A percentile compares a stretch with the other conserved stretches of the same genome.
Evolutionary conservation across 148 eudicot genomes (phyloP).

Genomic region (Spergularia marina): DNA sequence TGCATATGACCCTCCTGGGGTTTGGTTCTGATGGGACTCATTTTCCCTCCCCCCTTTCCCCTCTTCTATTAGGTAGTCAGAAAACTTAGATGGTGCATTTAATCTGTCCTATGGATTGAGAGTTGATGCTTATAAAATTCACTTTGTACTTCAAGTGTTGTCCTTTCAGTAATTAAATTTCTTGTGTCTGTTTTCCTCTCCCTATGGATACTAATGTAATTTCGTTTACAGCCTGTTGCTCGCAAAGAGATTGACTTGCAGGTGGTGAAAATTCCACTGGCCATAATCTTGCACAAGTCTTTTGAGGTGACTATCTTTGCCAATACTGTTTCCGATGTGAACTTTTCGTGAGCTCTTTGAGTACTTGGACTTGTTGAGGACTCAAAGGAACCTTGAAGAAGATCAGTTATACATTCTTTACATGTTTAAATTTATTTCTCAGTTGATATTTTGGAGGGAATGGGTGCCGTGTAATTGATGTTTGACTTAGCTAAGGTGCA

Average conservation of each 20-base stretch:
- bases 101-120: background rate
- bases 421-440: background rate
- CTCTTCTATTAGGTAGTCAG: background rate
- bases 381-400: background rate
- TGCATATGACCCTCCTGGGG: background rate
- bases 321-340: background rate
- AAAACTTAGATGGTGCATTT: conserved; percentile 1
- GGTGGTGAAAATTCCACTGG: conserved; percentile 58
- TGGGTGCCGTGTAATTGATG: background rate
- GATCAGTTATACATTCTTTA: background rate
- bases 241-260: conserved; percentile 85
- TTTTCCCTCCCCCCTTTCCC: background rate
- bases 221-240: conserved; percentile 66
- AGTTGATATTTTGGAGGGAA: background rate
- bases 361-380: background rate
- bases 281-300: conserved; percentile 68
- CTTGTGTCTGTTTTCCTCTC: background rate
- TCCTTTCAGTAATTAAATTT: background rate
- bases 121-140: background rate
- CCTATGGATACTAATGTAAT: conserved; percentile 9
- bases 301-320: conserved; percentile 47
- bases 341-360: background rate
- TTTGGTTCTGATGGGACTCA: background rate
- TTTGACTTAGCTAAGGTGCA: background rate
- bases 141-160: background rate